These are phyloP conservation scores for Drosera capensis DNA, from an alignment of 148 eudicot genomes.

Conservation along the genomic window DNA sequence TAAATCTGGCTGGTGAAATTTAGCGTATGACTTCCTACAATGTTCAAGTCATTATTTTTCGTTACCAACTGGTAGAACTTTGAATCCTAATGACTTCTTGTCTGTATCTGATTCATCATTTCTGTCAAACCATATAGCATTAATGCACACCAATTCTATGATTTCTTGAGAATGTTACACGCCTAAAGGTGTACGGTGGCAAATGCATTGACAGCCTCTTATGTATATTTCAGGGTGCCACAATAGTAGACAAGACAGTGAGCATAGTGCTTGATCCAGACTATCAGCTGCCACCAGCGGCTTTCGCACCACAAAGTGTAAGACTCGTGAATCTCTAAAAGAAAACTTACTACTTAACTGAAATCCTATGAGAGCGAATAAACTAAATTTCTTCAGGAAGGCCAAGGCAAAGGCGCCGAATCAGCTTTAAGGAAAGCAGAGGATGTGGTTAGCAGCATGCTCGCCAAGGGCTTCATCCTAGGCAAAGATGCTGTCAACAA, in stretches of 20 bases:
- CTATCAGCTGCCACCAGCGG: constrained; percentile 70
- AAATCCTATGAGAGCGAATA: not conserved
- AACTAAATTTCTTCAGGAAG: constrained; percentile 23
- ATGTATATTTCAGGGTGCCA: constrained; percentile 62
- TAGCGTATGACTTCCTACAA: too few relatives aligned
- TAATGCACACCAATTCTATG: too few relatives aligned
- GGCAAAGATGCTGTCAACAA: constrained; percentile 85
- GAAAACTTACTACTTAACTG: not conserved
- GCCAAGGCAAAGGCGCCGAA: constrained; percentile 30
- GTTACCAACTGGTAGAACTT: too few relatives aligned
- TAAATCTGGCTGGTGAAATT: too few relatives aligned
- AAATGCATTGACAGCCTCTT: too few relatives aligned
- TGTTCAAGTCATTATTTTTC: too few relatives aligned
- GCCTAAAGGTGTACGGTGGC: too few relatives aligned
- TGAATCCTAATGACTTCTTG: too few relatives aligned
- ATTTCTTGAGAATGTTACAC: too few relatives aligned
- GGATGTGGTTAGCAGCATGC: constrained; percentile 83
- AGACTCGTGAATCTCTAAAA: constrained; percentile 11
- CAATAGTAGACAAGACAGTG: constrained; percentile 61
- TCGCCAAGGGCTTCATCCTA: constrained; percentile 80
- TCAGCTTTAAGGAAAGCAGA: constrained; percentile 77
- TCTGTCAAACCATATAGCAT: too few relatives aligned
- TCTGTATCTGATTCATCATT: too few relatives aligned
- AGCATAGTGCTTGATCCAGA: constrained; percentile 48
- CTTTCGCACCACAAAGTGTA: constrained; percentile 49